Evolutionary conservation across 2,329 filamentous ascomycete genomes (phyloP), one percentile per base, ranked within the genome.

Genomic region (Hymenoscyphus scutula): DNA sequence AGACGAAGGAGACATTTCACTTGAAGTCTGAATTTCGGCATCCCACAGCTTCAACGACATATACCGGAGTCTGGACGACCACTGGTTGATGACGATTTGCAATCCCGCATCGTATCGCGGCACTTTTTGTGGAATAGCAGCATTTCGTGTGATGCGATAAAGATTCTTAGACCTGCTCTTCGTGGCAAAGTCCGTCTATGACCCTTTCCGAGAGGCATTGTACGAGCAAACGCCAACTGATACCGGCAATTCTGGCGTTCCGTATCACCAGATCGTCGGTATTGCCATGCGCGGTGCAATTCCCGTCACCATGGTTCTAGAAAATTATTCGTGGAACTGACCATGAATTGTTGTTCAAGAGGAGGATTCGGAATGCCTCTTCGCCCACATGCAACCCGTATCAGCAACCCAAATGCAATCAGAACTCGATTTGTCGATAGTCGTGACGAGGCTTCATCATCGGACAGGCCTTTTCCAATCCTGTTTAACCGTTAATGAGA

Each of bases 1-100:
- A 17, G 68, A 71, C n/a, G 68, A 71, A 32, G 68, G 55, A 25
- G 37, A 6, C 2, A 27, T 38, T 8, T 5, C 48, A 23, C 5
- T 25, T n/a, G 59, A 60, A 8, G 34, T 38, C 23, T 57, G 41
- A 48, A 23, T 48, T 3, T 23, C 41, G n/a, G 19, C n/a, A 23
- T 23, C 19, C 19, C 41, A 19, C n/a, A 25, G 41, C n/a, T 48
- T 11, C 41, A 48, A 7, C 41, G 23, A 48, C 41, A 48, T 23
- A 23, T 19, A 48, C 10, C n/a, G 41, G n/a, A 11, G n/a, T 23
- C 23, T 23, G n/a, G 23, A 23, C 41, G 41, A 48, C 8, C 41
- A 48, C 7, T 25, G 30, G 19, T 48, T 48, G 38, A n/a, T 19
- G 17, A 23, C 7, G 32, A 5, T 23, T 48, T 19, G 10, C 7